Evolutionary conservation across 495 filamentous ascomycete genomes (phyloP), one percentile per base, ranked within the genome.

Genomic region (Darksidea phi): DNA sequence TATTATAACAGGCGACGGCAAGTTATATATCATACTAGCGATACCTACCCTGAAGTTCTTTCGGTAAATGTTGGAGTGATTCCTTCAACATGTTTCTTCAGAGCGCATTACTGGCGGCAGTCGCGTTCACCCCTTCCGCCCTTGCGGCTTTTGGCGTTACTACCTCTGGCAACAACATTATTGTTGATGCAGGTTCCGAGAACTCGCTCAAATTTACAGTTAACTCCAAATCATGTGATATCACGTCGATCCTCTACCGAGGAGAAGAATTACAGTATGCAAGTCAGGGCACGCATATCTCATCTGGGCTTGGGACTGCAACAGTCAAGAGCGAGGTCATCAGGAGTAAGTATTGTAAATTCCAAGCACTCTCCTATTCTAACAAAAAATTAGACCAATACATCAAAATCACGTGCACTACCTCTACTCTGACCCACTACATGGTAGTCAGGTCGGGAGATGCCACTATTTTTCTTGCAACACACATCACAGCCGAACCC

Each of bases 381-480:
- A 28, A 59, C 23, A 42, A 12, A 4, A 23, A 23, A 7, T 61
- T 3, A 64, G 68, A 67, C 66, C 76, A 79, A 51, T 84, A 84
- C 61, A 80, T 84, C 54, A 86, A 85, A 71, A 77, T 87, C 25
- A 85, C 82, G 18, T 86, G 83, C 65, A 75, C 74, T 11, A 84
- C 83, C 3, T 74, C 73, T 48, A 85, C 80, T 13, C 70, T 86
- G 59, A 86, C 80, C 3, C 85, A 88, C 15, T 88, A 86, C 70
- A 78, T 80, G 67, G 81, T 87, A 26, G 81, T 83, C 7, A 78
- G 78, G 46, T 80, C 79, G 50, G 84, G 83, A 17, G 79, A 83
- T 50, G 76, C 79, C 42, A 82, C 78, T 26, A 77, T 87, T 54
- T 84, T 82, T 66, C 81, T 87, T 79, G 84, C 79, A 1, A 87